phyloP scores from a whole-genome alignment of 768 basidiomycete species.

The Leccinellum albellum region DNA sequence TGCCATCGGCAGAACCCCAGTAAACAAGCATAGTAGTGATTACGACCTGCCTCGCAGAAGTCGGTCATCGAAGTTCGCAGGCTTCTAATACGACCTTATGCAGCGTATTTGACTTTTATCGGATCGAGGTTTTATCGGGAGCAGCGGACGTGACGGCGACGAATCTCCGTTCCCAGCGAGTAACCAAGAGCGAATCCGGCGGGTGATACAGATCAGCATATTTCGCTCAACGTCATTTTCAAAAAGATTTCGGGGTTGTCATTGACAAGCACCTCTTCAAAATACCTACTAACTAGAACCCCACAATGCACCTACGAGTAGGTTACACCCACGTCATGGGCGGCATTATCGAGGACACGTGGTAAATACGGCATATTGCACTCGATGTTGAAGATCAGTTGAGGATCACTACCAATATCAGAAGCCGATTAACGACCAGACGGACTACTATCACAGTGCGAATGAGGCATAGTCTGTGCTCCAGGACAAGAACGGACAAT shows the following conservation, averaged over 20 bases:
- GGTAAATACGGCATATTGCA: conserved; percentile 12
- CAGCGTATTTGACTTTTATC: conserved; percentile 7
- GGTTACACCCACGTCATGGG: background rate
- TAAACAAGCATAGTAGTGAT: conserved; percentile 11
- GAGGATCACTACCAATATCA: conserved; percentile 25
- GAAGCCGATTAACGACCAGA: conserved; percentile 23
- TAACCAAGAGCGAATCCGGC: conserved; percentile 26
- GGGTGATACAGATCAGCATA: conserved; percentile 1
- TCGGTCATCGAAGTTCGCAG: conserved; percentile 8
- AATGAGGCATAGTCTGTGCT: conserved; percentile 2
- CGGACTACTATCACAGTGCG: conserved; percentile 1
- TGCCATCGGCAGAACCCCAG: conserved; percentile 28
- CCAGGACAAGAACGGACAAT: background rate
- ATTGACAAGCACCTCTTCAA: background rate
- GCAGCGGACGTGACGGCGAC: conserved; percentile 18
- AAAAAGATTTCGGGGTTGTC: background rate
- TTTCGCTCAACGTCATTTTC: conserved; percentile 6
- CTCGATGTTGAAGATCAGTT: conserved; percentile 24
- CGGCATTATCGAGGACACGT: conserved; percentile 2
- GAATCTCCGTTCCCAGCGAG: conserved; percentile 20
- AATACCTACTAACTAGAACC: background rate
- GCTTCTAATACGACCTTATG: conserved; percentile 18
- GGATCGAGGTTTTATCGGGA: conserved; percentile 23
- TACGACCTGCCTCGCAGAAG: conserved; percentile 15
- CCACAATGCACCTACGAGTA: background rate